Conservation (phyloP, 768 basidiomycete genomes). For the Mycena alexandri region DNA sequence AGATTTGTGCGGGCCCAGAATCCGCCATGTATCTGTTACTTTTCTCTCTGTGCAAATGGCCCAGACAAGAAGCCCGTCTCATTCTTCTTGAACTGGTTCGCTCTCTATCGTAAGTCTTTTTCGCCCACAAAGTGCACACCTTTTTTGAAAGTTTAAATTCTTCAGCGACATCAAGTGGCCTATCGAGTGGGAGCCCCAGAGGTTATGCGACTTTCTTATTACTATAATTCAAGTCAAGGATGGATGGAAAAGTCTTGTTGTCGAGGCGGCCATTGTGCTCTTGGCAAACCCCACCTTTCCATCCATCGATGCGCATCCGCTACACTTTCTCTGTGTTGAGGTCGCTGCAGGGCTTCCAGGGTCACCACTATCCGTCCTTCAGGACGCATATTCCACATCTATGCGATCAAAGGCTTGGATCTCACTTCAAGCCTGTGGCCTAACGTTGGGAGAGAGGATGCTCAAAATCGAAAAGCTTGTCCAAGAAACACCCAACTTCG, state of each 20-base stretch:
- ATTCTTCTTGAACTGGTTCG: conserved; percentile 10
- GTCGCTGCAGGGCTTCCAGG: not conserved
- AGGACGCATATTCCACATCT: conserved; percentile 1
- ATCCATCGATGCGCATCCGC: not conserved
- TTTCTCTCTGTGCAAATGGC: conserved; percentile 12
- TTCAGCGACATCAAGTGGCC: not conserved
- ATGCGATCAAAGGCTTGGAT: conserved; percentile 19
- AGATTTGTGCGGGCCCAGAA: conserved; percentile 8
- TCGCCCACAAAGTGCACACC: not conserved
- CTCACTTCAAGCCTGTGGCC: conserved; percentile 1
- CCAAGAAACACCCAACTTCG: not conserved
- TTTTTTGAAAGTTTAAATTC: too few relatives aligned
- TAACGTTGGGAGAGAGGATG: not conserved
- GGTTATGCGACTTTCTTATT: conserved; percentile 5
- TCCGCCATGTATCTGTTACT: not conserved
- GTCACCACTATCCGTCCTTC: conserved; percentile 11
- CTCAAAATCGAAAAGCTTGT: conserved; percentile 6
- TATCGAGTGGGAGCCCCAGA: not conserved
- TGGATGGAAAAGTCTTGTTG: conserved; percentile 4
- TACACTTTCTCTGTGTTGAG: not conserved
- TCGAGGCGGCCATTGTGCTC: conserved; percentile 15
- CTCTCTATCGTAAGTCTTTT: not conserved
- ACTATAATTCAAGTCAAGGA: conserved; percentile 18
- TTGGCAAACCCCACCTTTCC: not conserved
- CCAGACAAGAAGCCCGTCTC: conserved; percentile 11